Evolutionary conservation across 192 early-diverging fungal genomes (phyloP).

Genomic region (Mycoemilia scoparia): DNA sequence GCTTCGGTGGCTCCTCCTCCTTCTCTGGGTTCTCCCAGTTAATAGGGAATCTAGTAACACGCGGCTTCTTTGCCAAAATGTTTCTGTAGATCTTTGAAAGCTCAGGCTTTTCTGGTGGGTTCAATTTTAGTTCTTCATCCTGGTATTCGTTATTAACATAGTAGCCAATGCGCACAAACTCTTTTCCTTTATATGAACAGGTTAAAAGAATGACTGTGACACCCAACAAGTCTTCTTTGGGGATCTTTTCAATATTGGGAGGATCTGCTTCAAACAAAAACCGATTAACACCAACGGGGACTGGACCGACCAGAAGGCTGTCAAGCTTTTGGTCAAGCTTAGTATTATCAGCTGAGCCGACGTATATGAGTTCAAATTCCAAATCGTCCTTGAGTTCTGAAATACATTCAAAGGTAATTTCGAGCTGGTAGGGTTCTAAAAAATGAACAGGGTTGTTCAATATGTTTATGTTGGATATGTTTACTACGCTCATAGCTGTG

Average conservation of each 20-base stretch:
- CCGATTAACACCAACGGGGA: conserved; percentile 86
- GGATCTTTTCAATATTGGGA: conserved; percentile 57
- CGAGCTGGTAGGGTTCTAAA: conserved; percentile 66
- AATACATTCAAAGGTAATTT: conserved; percentile 95
- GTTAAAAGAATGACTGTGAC: conserved; percentile 82
- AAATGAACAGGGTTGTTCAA: conserved; percentile 73
- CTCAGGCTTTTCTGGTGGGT: conserved; percentile 50
- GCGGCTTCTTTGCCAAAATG: conserved; percentile 86
- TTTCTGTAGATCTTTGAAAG: conserved; percentile 65
- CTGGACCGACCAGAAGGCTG: conserved; percentile 85
- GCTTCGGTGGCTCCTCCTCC: conserved; percentile 14
- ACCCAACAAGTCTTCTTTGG: conserved; percentile 62
- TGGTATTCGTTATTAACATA: conserved; percentile 93
- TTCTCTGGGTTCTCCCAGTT: conserved; percentile 36
- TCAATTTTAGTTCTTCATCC: conserved; percentile 60
- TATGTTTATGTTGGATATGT: conserved; percentile 66
- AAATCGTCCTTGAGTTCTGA: conserved; percentile 75
- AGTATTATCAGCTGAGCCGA: conserved; percentile 70
- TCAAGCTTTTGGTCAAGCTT: conserved; percentile 82
- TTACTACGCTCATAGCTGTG: conserved; percentile 53
- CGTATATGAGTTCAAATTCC: conserved; percentile 95
- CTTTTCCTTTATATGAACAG: conserved; percentile 73
- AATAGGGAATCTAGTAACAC: conserved; percentile 74
- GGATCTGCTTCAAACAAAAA: conserved; percentile 71
- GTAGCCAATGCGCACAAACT: conserved; percentile 95